phyloP scores from a whole-genome alignment of 2,329 filamentous ascomycete genomes.

The Emmonsia crescens region DNA sequence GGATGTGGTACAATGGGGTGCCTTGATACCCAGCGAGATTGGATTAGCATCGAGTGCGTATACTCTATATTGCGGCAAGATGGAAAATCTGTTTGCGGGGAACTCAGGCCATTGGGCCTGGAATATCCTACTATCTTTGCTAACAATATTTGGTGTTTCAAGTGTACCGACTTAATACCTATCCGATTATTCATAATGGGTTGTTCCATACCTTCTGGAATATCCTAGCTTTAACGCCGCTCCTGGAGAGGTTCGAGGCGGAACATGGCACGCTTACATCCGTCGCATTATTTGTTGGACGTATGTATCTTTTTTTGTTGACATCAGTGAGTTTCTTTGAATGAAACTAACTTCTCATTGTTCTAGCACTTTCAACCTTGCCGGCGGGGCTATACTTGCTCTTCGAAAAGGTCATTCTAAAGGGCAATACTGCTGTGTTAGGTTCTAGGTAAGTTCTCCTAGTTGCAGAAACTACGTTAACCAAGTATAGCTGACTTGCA shows the following conservation, averaged over 20 bases:
- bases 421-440: conserved; percentile 61
- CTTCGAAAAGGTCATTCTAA: conserved; percentile 62
- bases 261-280: conserved; percentile 86
- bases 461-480: no score
- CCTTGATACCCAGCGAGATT: conserved; percentile 67
- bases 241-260: conserved; percentile 85
- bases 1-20: conserved; percentile 65
- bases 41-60: conserved; percentile 58
- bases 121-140: neutral
- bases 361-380: conserved; percentile 63
- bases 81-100: neutral
- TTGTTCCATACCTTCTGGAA: conserved; percentile 75
- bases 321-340: neutral
- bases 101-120: neutral
- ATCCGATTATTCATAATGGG: conserved; percentile 72
- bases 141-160: conserved; percentile 8
- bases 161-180: conserved; percentile 93
- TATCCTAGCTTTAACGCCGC: conserved; percentile 66
- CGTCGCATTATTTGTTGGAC: conserved; percentile 79
- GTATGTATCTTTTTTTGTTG: conserved; percentile 44
- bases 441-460: conserved; percentile 59
- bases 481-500: neutral
- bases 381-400: conserved; percentile 73
- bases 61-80: neutral
- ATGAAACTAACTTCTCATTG: conserved; percentile 14